Base-by-base conservation (phyloP, 2,329 filamentous ascomycete species). In the Cryphonectria naterciae region DNA sequence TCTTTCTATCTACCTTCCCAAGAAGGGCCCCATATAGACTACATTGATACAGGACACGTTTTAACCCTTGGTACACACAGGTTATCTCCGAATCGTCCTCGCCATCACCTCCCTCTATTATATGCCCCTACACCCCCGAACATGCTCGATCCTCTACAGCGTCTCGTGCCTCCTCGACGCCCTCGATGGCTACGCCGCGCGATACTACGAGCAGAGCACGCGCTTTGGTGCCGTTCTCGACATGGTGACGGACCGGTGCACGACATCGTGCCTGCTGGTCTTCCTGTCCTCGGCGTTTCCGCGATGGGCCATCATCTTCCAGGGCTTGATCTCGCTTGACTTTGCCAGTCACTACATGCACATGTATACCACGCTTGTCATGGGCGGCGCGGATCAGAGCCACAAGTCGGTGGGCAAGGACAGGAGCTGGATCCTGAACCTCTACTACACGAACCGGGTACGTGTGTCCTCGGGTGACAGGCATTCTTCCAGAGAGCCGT, bases 221-320 rank as follows among this genome's bases (percentile, higher is more conserved):
- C 93, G 93, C 74, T 99, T 99, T 80, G 96, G 96, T 74, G 96
- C 95, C 43, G 95, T 99, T 46, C 87, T 99, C 74, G 96, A 99
- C 84, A 99, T 99, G 96, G 95, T 99, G 73, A 99, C 96, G 25
- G 96, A 99, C 82, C 92, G 96, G 72, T 98, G 96, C 86, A 98
- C 95, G 41, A 99, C 96, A 3, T 91, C 95, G 2, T 99, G 96
- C 81, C 84, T 99, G 76, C 89, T 99, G 65, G 95, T 98, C 66
- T 99, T 98, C 85, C 84, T 99, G 73, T 94, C 93, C 56, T 97
- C 94, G 19, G 96, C 96, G 28, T 99, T 97, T 83, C 96, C 96
- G 5, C 89, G 95, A 70, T 98, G 94, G 92, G 91, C 93, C 74
- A 94, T 98, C 76, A 79, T 98, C 71, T 99, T 99, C 87, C 96